These are phyloP conservation scores for Paecilomyces sp. DNA, from an alignment of 2,329 filamentous ascomycete genomes.

Conservation along the genomic window DNA sequence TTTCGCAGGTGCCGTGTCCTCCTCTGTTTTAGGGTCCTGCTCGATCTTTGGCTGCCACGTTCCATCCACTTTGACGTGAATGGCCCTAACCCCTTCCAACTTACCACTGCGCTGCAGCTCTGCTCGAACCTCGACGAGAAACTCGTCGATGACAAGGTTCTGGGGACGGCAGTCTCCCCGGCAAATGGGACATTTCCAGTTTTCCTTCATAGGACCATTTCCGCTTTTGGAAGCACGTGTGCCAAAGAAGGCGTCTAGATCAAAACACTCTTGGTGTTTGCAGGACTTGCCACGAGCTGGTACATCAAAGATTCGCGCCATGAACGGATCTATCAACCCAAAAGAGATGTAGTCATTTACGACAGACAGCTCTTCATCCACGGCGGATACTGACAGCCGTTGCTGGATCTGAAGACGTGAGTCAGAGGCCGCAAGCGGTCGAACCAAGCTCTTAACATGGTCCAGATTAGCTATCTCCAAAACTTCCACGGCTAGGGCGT, in stretches of 20 bases:
- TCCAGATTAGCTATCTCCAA: constrained; percentile 48
- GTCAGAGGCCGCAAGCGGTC: constrained; percentile 37
- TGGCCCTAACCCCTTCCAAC: constrained; percentile 49
- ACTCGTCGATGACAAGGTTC: constrained; percentile 65
- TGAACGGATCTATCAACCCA: constrained; percentile 62
- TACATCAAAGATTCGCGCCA: constrained; percentile 54
- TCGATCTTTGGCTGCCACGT: constrained; percentile 53
- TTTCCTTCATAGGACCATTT: constrained; percentile 37
- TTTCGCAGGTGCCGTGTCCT: constrained; percentile 4
- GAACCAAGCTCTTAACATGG: constrained; percentile 30
- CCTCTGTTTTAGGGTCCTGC: constrained; percentile 6
- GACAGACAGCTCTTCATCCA: constrained; percentile 55
- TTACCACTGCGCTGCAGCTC: constrained; percentile 45
- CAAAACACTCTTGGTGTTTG: constrained; percentile 79
- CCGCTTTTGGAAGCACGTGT: constrained; percentile 49
- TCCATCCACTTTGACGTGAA: constrained; percentile 58
- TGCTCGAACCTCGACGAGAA: constrained; percentile 56
- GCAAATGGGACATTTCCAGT: constrained; percentile 86
- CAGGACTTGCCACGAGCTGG: constrained; percentile 68
- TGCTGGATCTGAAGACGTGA: constrained; percentile 53
- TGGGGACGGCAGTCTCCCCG: constrained; percentile 66
- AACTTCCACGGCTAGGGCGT: constrained; percentile 63
- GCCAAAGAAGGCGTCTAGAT: constrained; percentile 71
- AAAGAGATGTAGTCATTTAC: constrained; percentile 53
- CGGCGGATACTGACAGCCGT: constrained; percentile 34